A percentile compares a stretch with the other conserved stretches of the same genome.
Evolutionary conservation across 2,329 filamentous ascomycete species (phyloP).

Genomic region (Trichophyton schoenleinii): DNA sequence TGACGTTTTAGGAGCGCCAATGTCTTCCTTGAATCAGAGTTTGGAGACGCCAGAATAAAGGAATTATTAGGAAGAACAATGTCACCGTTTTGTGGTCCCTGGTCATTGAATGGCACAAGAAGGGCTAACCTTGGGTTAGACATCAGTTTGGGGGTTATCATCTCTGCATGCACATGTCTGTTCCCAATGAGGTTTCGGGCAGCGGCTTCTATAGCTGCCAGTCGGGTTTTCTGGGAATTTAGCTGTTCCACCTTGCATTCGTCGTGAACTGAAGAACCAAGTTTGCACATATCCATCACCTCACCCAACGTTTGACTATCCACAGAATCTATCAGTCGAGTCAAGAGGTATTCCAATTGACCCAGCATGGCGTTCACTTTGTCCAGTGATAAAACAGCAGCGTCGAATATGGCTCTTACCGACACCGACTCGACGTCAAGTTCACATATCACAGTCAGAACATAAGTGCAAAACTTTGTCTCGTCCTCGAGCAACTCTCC

Average conservation of each 20-base stretch:
- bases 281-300: neutral
- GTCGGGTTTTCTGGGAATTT: neutral
- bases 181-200: neutral
- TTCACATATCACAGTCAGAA: slow-evolving; percentile 7
- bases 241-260: neutral
- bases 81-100: neutral
- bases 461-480: slow-evolving; percentile 7
- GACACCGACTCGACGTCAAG: slow-evolving; percentile 1
- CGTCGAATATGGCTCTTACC: neutral
- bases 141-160: neutral
- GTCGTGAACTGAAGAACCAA: neutral
- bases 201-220: neutral
- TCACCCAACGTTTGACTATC: neutral
- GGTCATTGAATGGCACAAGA: neutral
- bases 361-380: neutral
- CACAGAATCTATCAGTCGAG: neutral
- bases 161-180: neutral
- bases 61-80: neutral
- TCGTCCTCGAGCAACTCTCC: neutral
- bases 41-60: neutral
- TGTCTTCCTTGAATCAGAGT: neutral
- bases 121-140: neutral
- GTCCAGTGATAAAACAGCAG: neutral
- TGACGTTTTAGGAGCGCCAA: neutral
- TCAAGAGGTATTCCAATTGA: neutral